Evolutionary conservation across 2,329 filamentous ascomycete species (phyloP), one percentile per base, ranked within the genome.

Genomic region (Sporothrix curviconia): DNA sequence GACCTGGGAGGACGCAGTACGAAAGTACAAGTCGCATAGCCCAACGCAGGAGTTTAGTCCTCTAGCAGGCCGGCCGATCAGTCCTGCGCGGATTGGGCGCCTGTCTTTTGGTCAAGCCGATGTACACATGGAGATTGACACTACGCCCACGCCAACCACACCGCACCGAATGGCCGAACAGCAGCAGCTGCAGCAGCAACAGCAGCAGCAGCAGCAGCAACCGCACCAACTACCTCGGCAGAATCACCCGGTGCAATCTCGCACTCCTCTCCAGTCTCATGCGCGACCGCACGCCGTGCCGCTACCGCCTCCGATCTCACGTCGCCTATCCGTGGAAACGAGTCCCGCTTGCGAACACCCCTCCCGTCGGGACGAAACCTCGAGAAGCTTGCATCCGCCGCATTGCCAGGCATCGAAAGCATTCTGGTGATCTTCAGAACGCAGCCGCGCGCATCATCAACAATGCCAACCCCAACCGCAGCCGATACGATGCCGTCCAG

Each of bases 1-100:
- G 78, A 81, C 78, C 11, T 84, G 80, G 80, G 79, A 82, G 66
- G 79, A 83, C 60, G 77, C 80, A 15, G 72, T 78, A 47, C 72
- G 70, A 64, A 82, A 81, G 63, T 83, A 80, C 68, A 74, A 76
- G 58, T 76, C 77, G 40, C 74, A 78, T 57, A 82, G 79, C 62
- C 78, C 79, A 32, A 70, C 79, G 47, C 77, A 77, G 59, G 78
- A 81, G 24, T 75, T 80, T 44, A 72, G 74, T 34, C 74, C 73
- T 15, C 55, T 63, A 15, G 60, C 59, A 1, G 60, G 63, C 4
- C 59, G 61, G 2, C 60, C 60, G 7, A 70, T 80, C 59, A 81
- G 78, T 63, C 76, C 78, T 36, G 72, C 74, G 11, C 63, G 66
- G 57, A 68, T 68, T 2, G 24, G 46, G 59, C 62, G 70, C 53